Evolutionary conservation across 352 stramenopile genomes (phyloP), one percentile per base, ranked within the genome.

Genomic region (Aphanomyces euteiches): DNA sequence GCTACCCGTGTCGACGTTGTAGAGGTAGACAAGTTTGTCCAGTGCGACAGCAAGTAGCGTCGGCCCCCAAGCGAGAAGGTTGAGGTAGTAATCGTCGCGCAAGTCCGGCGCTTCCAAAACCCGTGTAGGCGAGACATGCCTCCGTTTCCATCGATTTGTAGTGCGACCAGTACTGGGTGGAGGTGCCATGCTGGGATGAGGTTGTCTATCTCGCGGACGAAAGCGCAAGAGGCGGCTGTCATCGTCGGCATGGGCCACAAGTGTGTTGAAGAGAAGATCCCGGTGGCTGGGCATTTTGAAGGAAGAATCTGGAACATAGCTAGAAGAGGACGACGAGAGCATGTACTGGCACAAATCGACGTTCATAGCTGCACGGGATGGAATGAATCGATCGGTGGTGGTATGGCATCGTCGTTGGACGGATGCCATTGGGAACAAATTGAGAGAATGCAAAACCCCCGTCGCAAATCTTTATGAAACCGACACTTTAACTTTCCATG

Each of bases 41-140:
- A 99, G 83, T n/a, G 97, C 97, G 5, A 99, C 96, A 3, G 97
- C 97, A 34, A 99, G 79, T 54, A 98, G 77, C 76, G 92, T 98
- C 53, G 87, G 77, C 61, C 95, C 94, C 97, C 97, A 99, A 47
- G 95, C 98, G 7, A 99, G 78, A 53, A 99, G 85, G 76, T 99
- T 99, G 34, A 99, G 82, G 77, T 99, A 99, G 84, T 99, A 99
- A 77, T 99, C 97, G 78, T 99, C 97, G 72, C 98, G 89, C 36
- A 99, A 79, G 75, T 99, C 96, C 0, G 97, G 97, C 37, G 97
- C 97, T 80, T 99, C 97, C 47, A 99, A 79, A 57, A 99, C 97
- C n/a, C 91, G 81, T 45, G 79, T 82, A 7, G 92, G 90, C 15
- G 86, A 85, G 70, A 98, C 96, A 34, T 93, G 82, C 28, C 28